Evolutionary conservation across 768 basidiomycete genomes (phyloP), one percentile per base, ranked within the genome.

Genomic region (Sporobolomyces pararoseus): DNA sequence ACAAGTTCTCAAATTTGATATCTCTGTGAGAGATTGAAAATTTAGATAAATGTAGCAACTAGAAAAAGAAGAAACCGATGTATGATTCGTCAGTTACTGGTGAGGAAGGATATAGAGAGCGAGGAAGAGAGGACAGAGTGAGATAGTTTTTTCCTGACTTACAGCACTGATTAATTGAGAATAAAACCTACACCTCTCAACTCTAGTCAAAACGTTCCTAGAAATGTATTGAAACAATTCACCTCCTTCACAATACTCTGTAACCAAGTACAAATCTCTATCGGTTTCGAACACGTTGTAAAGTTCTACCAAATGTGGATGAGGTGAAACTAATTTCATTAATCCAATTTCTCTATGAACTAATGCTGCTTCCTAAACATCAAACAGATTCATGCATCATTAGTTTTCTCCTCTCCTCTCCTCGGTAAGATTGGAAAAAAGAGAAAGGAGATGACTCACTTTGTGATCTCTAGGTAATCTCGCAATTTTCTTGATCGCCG

Each of bases 281-380:
- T 88, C 88, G 0, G 92, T 93, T 80, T 98, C 93, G 91, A 91
- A 97, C 71, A 98, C 93, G 78, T 98, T 94, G 81, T 92, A 94
- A 34, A 98, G 85, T 66, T 87, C 88, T 85, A 96, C 86, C 73
- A 98, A 86, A 79, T 95, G 93, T 3, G 93, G 93, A 78, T 98
- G 68, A 23, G 63, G 92, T 72, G 94, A 88, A 74, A 96, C 88
- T 71, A 96, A 86, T 80, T 96, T 98, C 93, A 98, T 94, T 77
- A 96, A 88, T 69, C 94, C 91, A 60, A 96, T 95, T 80, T 98
- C 94, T 70, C 92, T 86, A 79, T 95, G 90, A 70, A 96, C 86
- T 69, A 85, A 86, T 75, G 88, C 88, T 76, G 91, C 90, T 17
- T 88, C 84, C 70, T 89, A 86, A 9, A 17, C 39, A n/a, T n/a